A percentile compares a stretch with the other conserved stretches of the same genome.
Conservation (phyloP, 2,329 filamentous ascomycete genomes). For the Eutypa lata region DNA sequence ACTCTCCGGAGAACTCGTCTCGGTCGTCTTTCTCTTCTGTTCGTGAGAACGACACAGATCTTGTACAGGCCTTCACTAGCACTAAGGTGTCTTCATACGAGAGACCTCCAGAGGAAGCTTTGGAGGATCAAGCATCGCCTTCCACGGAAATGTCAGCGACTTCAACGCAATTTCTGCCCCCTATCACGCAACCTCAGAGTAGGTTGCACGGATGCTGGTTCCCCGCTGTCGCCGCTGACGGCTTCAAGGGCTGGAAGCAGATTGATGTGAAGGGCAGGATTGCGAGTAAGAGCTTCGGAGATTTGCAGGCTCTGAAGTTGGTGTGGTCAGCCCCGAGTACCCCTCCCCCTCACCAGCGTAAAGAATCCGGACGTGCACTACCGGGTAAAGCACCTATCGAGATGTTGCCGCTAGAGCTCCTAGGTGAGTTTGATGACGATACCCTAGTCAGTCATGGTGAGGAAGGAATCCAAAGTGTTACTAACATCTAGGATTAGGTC, state of each 20-base stretch:
- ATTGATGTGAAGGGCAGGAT: slow-evolving; percentile 57
- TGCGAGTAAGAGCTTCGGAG: slow-evolving; percentile 60
- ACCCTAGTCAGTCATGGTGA: not conserved
- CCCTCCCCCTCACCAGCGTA: slow-evolving; percentile 21
- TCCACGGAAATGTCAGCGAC: slow-evolving; percentile 36
- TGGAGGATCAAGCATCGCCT: slow-evolving; percentile 50
- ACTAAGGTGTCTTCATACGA: slow-evolving; percentile 61
- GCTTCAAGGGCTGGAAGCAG: slow-evolving; percentile 61
- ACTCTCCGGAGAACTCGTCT: slow-evolving; percentile 33
- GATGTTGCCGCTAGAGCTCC: slow-evolving; percentile 65
- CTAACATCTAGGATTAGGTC: slow-evolving; percentile 42
- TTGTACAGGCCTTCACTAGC: slow-evolving; percentile 61
- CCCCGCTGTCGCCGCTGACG: slow-evolving; percentile 46
- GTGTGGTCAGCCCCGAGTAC: slow-evolving; percentile 47
- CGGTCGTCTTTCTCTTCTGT: slow-evolving; percentile 62
- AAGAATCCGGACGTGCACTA: slow-evolving; percentile 30
- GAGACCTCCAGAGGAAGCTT: slow-evolving; percentile 33
- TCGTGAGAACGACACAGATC: slow-evolving; percentile 55
- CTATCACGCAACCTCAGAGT: slow-evolving; percentile 54
- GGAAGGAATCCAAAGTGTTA: slow-evolving; percentile 5
- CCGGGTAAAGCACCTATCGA: slow-evolving; percentile 60
- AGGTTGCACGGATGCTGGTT: slow-evolving; percentile 57
- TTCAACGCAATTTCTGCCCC: slow-evolving; percentile 46
- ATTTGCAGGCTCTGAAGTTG: slow-evolving; percentile 54
- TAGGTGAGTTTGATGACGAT: slow-evolving; percentile 51